phyloP scores from a whole-genome alignment of 768 basidiomycete species.

The Tephrocybe sp. region DNA sequence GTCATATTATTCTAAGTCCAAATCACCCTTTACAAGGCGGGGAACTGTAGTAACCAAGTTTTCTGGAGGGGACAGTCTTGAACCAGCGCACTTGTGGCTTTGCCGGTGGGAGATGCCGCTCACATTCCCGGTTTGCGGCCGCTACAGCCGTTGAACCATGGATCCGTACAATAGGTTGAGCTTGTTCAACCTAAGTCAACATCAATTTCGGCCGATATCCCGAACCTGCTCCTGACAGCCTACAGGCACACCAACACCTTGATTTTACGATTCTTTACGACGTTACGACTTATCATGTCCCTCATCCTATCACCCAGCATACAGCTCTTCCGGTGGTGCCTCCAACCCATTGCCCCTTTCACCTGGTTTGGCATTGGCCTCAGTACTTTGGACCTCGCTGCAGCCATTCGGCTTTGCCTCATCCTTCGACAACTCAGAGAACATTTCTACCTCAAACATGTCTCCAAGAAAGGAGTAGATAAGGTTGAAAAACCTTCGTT shows the following conservation, averaged over 20 bases:
- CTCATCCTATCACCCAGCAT: constrained; percentile 39
- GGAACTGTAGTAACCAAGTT: constrained; percentile 82
- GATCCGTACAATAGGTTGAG: constrained; percentile 12
- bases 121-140: constrained; percentile 84
- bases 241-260: neutral
- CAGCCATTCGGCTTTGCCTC: constrained; percentile 66
- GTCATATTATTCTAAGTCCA: constrained; percentile 79
- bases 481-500: constrained; percentile 52
- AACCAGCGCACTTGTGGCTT: constrained; percentile 81
- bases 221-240: too few species aligned
- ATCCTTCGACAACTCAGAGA: constrained; percentile 68
- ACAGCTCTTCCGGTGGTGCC: constrained; percentile 46
- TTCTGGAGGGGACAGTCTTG: constrained; percentile 93
- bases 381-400: constrained; percentile 64
- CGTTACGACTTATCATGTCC: constrained; percentile 25
- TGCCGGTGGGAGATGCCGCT: constrained; percentile 60
- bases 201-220: neutral
- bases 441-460: constrained; percentile 39
- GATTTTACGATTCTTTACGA: constrained; percentile 3
- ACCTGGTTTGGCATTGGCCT: constrained; percentile 61
- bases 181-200: neutral
- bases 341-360: constrained; percentile 64
- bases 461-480: constrained; percentile 32
- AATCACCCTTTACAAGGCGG: constrained; percentile 60
- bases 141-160: constrained; percentile 74